phyloP scores from a whole-genome alignment of 352 stramenopile genomes.

The Hyphochytrium catenoides region DNA sequence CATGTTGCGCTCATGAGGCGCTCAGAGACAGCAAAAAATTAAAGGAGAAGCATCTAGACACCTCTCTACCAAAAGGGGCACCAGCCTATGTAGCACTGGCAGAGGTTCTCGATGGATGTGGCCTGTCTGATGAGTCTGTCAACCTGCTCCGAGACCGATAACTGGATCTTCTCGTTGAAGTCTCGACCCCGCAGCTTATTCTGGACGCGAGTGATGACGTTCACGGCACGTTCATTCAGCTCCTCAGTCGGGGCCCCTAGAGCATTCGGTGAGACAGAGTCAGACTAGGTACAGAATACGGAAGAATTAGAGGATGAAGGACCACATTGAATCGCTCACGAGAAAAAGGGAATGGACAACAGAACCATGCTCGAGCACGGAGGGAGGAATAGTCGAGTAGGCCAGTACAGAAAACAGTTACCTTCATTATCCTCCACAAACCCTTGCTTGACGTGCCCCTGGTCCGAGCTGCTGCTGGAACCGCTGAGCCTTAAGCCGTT shows the following conservation, averaged over 20 bases:
- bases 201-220: slow-evolving; percentile 92
- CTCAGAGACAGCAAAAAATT: too few species aligned
- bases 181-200: slow-evolving; percentile 97
- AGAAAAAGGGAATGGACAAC: too few species aligned
- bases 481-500: slow-evolving; percentile 15
- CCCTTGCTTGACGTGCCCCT: too few species aligned
- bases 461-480: too few species aligned
- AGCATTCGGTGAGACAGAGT: slow-evolving; percentile 31
- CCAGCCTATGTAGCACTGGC: slow-evolving; percentile 97
- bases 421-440: too few species aligned
- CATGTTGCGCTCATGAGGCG: too few species aligned
- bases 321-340: slow-evolving; percentile 30
- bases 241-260: slow-evolving; percentile 32
- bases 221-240: slow-evolving; percentile 70
- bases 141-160: slow-evolving; percentile 76
- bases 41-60: too few species aligned
- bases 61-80: slow-evolving; percentile 71
- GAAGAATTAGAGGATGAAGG: slow-evolving; percentile 28
- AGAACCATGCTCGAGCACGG: too few species aligned
- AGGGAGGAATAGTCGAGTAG: too few species aligned
- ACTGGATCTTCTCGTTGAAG: slow-evolving; percentile 71
- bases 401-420: too few species aligned
- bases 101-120: slow-evolving; percentile 96
- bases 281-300: slow-evolving; percentile 21
- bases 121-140: slow-evolving; percentile 94